Evolutionary conservation across 2,329 filamentous ascomycete species (phyloP).

Genomic region (Exophiala oligosperma): DNA sequence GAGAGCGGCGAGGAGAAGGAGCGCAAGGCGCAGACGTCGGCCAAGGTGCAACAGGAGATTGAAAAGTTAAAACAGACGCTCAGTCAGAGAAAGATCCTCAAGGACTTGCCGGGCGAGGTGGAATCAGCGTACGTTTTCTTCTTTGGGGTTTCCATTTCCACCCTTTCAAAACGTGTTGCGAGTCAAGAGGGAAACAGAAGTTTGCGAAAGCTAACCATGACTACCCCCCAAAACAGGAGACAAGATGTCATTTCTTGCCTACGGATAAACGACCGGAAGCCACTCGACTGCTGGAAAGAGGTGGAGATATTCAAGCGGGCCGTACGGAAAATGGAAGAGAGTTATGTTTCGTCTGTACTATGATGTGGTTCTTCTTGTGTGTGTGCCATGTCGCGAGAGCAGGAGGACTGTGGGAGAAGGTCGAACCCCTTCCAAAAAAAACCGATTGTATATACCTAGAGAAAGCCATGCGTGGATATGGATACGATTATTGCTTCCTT

Average conservation of each 20-base stretch:
- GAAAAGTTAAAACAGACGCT: conserved; percentile 51
- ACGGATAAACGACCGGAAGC: conserved; percentile 78
- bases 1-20: conserved; percentile 22
- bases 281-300: conserved; percentile 92
- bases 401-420: neutral
- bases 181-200: neutral
- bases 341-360: conserved; percentile 82
- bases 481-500: no score
- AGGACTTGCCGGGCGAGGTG: conserved; percentile 68
- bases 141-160: no score
- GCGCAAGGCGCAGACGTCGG: conserved; percentile 25
- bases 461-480: neutral
- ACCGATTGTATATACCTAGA: conserved; percentile 10
- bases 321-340: conserved; percentile 80
- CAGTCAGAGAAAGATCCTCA: conserved; percentile 60
- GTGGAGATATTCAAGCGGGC: conserved; percentile 88
- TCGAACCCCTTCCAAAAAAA: neutral
- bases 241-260: conserved; percentile 77
- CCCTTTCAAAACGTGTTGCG: neutral
- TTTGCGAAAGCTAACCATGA: neutral
- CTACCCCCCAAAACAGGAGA: conserved; percentile 42
- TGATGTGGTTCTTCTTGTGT: conserved; percentile 16
- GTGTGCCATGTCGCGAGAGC: no score
- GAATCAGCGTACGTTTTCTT: conserved; percentile 56
- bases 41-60: conserved; percentile 58